Base-by-base conservation (phyloP, 2,329 filamentous ascomycete species). In the Trichoderma guizhouense region DNA sequence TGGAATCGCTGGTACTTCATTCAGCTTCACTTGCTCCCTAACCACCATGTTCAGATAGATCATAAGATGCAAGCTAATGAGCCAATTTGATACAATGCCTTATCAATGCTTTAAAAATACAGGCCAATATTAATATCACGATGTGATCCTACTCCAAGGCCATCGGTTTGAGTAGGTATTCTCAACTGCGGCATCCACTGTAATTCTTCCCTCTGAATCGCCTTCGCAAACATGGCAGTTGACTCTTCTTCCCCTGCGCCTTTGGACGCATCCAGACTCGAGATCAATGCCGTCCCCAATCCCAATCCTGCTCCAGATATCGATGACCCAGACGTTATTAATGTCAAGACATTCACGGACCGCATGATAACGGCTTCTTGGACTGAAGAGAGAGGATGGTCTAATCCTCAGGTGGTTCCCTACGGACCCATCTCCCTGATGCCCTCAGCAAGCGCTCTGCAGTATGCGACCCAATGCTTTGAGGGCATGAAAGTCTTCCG, bases 381-480 rank as follows among this genome's bases (percentile, higher is more conserved):
- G 93, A 89, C 86, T 34, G 82, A 81, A 26, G 79, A 83, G 53
- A 79, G 82, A 21, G 94, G 94, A 76, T 97, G 94, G 94, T 85
- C 87, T 39, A 85, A 88, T 2, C 94, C 93, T 1, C 87, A 91
- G 76, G 86, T 97, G 71, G 88, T 89, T 79, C 92, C 93, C 26
- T 95, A 93, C 81, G 92, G 92, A 0, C 91, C 93, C 8, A 84
- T 97, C 65, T 86, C 87, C 73, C 89, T 97, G 77, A 92, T 93
- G 84, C 94, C 94, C 32, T 95, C 92, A 4, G 92, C 93, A 15
- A 92, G 90, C 5, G 90, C 91, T 73, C 87, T 97, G 71, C 94
- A 97, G 86, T 97, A 97, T 82, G 94, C 93, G 11, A 97, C 93
- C 55, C 92, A 95, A 82, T 97, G 94, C 82, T 97, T 97, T 83